Evolutionary conservation across 441 rosid genomes (phyloP), one percentile per base, ranked within the genome.

Genomic region (Croton laevigatus): DNA sequence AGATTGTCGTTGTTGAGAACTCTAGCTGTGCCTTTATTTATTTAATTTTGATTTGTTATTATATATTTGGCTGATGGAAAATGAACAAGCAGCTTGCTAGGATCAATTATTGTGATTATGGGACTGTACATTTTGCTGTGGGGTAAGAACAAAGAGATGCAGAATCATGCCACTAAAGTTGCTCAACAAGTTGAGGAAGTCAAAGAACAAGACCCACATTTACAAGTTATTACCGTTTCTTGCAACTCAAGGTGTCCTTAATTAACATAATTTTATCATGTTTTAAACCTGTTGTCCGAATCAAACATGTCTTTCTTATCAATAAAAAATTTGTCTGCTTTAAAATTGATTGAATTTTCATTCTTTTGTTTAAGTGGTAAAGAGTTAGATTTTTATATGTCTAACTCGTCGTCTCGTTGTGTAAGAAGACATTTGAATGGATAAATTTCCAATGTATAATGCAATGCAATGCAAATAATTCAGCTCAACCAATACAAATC

Each of bases 111-210:
- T 8, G 88, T 88, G 52, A 82, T 87, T 20, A 53, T 79, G 42
- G 93, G 93, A 42, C 64, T 88, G 42, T 88, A 88, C 83, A 75
- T 81, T 69, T 84, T 88, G 71, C 84, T 88, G 62, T 88, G 91
- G 93, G 93, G 91, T n/a, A 88, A 88, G 80, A 80, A 79, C 62
- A 72, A 66, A 65, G 93, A 88, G 68, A 58, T 78, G 80, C 76
- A 74, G 76, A 83, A 78, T 34, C 71, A 53, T 66, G 74, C 61
- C 20, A 65, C 77, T 16, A 83, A 72, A 72, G 71, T 77, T 66
- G 74, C 73, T 40, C 82, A 78, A 69, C 83, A 78, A 69, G 76
- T 72, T 57, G 81, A 75, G 53, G 79, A 80, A 48, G 62, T 52
- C 27, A 78, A 80, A 63, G 81, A 72, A 57, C 84, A 80, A 64